A percentile compares a stretch with the other conserved stretches of the same genome.
Conservation (phyloP, 306 rosid genomes). For the Sechiopsis laciniata region DNA sequence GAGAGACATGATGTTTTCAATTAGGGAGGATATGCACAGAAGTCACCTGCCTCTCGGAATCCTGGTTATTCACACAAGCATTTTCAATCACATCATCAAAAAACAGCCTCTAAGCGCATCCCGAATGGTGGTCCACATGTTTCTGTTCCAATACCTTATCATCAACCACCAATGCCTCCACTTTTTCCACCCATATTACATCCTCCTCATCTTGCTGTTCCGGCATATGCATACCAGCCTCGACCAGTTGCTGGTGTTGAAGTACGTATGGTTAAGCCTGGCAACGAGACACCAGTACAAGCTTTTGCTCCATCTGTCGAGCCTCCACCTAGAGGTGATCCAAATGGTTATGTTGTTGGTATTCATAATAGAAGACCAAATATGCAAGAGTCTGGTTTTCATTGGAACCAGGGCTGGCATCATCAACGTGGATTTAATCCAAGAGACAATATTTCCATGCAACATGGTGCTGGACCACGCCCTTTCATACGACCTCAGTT, state of each 20-base stretch:
- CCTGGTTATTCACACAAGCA: conserved; percentile 39
- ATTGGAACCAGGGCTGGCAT: conserved; percentile 64
- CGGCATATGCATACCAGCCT: conserved; percentile 60
- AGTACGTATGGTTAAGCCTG: conserved; percentile 49
- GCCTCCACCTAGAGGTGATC: conserved; percentile 56
- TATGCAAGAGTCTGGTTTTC: conserved; percentile 58
- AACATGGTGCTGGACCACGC: conserved; percentile 68
- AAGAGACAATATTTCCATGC: conserved; percentile 57
- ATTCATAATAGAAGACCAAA: conserved; percentile 57
- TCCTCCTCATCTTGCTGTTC: conserved; percentile 55
- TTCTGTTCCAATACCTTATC: conserved; percentile 52
- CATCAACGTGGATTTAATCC: conserved; percentile 60
- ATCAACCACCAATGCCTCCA: conserved; percentile 48
- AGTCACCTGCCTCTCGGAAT: conserved; percentile 58
- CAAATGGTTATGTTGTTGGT: conserved; percentile 43
- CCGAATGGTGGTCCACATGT: conserved; percentile 45
- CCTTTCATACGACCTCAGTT: conserved; percentile 57
- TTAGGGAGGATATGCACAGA: conserved; percentile 45
- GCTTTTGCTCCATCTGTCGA: conserved; percentile 52
- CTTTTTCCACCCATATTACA: conserved; percentile 56
- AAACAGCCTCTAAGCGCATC: conserved; percentile 54
- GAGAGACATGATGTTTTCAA: conserved; percentile 19
- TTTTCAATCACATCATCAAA: conserved; percentile 55
- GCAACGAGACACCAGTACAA: conserved; percentile 48
- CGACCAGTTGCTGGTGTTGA: conserved; percentile 58